phyloP scores from a whole-genome alignment of 345 rosid species.

The Melastoma malabathricum region DNA sequence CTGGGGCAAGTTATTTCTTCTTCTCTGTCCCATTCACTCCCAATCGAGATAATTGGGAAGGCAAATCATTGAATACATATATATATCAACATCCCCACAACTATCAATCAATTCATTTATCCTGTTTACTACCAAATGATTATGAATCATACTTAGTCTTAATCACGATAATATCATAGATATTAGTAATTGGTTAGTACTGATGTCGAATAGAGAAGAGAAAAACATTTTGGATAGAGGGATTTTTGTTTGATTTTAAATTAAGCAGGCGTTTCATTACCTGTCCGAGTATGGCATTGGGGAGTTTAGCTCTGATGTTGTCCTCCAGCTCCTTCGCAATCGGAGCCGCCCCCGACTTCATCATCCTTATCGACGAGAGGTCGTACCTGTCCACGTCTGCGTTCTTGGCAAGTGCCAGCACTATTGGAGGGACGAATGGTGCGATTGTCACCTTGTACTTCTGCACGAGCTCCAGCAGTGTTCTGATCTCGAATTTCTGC shows the following conservation, averaged over 20 bases:
- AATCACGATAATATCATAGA: too few relatives aligned
- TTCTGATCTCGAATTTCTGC: conserved; percentile 63
- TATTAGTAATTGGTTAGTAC: too few relatives aligned
- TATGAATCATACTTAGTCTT: too few relatives aligned
- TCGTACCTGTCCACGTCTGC: conserved; percentile 51
- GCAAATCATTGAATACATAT: too few relatives aligned
- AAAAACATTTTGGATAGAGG: too few relatives aligned
- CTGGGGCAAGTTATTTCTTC: too few relatives aligned
- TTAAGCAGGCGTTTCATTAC: conserved; percentile 15
- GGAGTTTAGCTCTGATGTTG: conserved; percentile 47
- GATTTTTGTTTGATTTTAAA: background rate
- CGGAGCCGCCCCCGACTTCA: conserved; percentile 83
- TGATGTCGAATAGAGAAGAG: too few relatives aligned
- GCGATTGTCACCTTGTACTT: conserved; percentile 59
- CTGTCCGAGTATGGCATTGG: conserved; percentile 82
- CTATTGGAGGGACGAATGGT: conserved; percentile 76
- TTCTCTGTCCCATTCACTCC: too few relatives aligned
- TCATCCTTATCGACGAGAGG: conserved; percentile 45
- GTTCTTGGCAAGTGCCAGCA: conserved; percentile 51
- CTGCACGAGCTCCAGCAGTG: conserved; percentile 40
- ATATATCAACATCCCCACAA: too few relatives aligned
- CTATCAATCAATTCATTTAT: too few relatives aligned
- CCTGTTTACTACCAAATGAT: too few relatives aligned
- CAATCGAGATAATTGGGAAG: too few relatives aligned
- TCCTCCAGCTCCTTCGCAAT: conserved; percentile 91